Conservation (phyloP, 305 asterid genomes). For the Plantago coronopus region DNA sequence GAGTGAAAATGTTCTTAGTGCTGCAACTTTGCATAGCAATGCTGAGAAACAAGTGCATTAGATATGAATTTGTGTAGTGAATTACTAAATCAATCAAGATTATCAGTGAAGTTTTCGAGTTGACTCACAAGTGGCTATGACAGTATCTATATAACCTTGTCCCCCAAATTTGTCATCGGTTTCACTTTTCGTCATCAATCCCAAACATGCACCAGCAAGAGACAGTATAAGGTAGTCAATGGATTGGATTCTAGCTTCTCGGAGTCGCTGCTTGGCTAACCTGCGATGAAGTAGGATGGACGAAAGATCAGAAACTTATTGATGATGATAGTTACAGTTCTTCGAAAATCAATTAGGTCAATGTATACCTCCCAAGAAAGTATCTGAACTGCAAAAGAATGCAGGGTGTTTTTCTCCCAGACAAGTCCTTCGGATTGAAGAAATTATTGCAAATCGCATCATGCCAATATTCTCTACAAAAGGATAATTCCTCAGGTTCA, state of each 20-base stretch:
- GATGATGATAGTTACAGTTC: no score
- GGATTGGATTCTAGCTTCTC: conserved; percentile 74
- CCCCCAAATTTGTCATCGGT: conserved; percentile 77
- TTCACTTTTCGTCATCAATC: conserved; percentile 64
- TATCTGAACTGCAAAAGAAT: conserved; percentile 51
- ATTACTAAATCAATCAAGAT: no score
- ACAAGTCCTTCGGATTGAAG: conserved; percentile 60
- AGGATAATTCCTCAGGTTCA: conserved; percentile 45
- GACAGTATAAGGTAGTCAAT: conserved; percentile 75
- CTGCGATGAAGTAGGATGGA: conserved; percentile 32
- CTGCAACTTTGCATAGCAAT: conserved; percentile 72
- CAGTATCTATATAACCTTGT: conserved; percentile 78
- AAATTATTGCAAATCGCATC: conserved; percentile 42
- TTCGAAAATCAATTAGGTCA: not conserved
- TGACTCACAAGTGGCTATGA: conserved; percentile 81
- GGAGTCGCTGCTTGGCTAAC: conserved; percentile 70
- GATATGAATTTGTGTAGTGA: not conserved
- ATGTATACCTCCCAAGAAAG: conserved; percentile 72
- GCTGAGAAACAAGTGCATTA: conserved; percentile 38
- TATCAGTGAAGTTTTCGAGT: not conserved
- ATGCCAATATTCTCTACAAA: conserved; percentile 57
- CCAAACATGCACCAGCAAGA: conserved; percentile 93
- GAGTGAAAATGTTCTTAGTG: conserved; percentile 75
- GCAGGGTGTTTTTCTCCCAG: conserved; percentile 60
- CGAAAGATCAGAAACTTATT: not conserved